Evolutionary conservation across 2,329 filamentous ascomycete species (phyloP).

Genomic region (Orbilia ellipsospora): DNA sequence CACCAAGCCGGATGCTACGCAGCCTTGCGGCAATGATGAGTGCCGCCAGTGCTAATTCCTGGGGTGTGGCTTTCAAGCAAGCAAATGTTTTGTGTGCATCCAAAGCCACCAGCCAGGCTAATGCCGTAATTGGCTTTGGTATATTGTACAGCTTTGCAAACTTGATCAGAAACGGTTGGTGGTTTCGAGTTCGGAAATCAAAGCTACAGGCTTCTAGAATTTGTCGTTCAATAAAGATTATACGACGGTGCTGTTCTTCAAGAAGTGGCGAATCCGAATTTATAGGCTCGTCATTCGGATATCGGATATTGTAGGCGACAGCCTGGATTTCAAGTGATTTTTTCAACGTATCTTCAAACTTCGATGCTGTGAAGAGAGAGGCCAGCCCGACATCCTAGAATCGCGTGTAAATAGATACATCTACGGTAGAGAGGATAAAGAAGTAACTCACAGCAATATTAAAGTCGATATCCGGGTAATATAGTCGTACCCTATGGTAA

Average conservation of each 20-base stretch:
- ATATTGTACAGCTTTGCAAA: constrained; percentile 72
- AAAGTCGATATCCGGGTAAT: constrained; percentile 86
- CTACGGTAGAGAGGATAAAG: not conserved
- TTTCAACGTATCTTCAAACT: constrained; percentile 97
- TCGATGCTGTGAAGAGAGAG: constrained; percentile 90
- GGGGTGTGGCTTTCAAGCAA: constrained; percentile 86
- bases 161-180: constrained; percentile 86
- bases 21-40: constrained; percentile 82
- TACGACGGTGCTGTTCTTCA: constrained; percentile 79
- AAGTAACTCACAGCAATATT: constrained; percentile 69
- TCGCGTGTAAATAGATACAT: constrained; percentile 1
- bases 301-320: constrained; percentile 82
- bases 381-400: constrained; percentile 83
- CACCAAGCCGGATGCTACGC: constrained; percentile 68
- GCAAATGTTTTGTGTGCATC: constrained; percentile 95
- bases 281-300: constrained; percentile 64
- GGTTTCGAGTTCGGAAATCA: constrained; percentile 89
- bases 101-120: constrained; percentile 83
- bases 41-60: constrained; percentile 84
- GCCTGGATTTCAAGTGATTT: constrained; percentile 94
- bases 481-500: constrained; percentile 91
- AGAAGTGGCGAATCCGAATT: constrained; percentile 77
- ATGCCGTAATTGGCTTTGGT: constrained; percentile 70
- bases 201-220: constrained; percentile 94
- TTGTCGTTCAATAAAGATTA: constrained; percentile 89